Evolutionary conservation across 306 rosid species (phyloP).

Genomic region (Inga oerstediana): DNA sequence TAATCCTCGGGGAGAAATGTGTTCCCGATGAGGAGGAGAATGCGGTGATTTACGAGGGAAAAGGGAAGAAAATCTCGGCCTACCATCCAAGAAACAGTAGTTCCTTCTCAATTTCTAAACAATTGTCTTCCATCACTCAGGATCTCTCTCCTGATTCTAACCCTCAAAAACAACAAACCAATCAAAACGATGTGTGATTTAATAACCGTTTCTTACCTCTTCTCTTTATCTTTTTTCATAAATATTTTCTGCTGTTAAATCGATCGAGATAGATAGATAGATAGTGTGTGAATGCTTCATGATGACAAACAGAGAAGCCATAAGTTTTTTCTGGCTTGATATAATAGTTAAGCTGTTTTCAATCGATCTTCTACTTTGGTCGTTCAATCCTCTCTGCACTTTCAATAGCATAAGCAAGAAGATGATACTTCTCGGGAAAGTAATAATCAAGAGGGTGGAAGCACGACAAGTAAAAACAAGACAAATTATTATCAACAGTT

Average conservation of each 20-base stretch:
- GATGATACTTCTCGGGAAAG: neutral
- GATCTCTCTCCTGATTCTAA: slow-evolving; percentile 21
- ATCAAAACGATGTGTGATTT: neutral
- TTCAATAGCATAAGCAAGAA: neutral
- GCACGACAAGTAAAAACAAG: neutral
- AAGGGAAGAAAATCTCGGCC: slow-evolving; percentile 71
- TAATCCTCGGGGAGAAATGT: slow-evolving; percentile 82
- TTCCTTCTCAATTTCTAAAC: slow-evolving; percentile 52
- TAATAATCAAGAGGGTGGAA: too few species aligned
- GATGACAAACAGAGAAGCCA: neutral
- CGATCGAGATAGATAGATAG: neutral
- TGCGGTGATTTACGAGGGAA: slow-evolving; percentile 51
- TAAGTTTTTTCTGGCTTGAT: neutral
- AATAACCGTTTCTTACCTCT: neutral
- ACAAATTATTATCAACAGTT: neutral
- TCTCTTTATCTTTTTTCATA: neutral
- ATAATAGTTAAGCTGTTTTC: neutral
- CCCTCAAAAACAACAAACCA: slow-evolving; percentile 6
- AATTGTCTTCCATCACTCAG: slow-evolving; percentile 45
- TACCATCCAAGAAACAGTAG: slow-evolving; percentile 57
- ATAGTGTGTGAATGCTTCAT: neutral
- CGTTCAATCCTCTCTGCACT: neutral
- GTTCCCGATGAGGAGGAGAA: slow-evolving; percentile 62
- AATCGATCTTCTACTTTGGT: neutral
- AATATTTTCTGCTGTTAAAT: neutral